Percentiles rank a stretch among this genome's conserved stretches.
Conservation (phyloP, 257 asterid species). For the Solanum sparsipilum region DNA sequence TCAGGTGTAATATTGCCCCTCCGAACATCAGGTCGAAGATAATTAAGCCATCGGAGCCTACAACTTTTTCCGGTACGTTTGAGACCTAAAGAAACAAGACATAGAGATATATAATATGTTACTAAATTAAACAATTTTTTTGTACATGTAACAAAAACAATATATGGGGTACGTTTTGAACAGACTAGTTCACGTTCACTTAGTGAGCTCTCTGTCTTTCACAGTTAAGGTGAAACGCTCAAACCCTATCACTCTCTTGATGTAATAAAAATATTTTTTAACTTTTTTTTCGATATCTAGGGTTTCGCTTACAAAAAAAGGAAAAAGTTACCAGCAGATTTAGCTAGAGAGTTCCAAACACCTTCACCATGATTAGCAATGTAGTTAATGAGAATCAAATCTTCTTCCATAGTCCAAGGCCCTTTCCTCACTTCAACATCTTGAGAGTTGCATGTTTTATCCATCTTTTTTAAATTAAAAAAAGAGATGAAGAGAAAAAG, state of each 20-base stretch:
- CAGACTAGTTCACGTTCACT: neutral
- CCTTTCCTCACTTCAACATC: conserved; percentile 95
- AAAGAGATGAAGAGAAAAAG: neutral
- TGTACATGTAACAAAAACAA: neutral
- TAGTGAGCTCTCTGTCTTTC: neutral
- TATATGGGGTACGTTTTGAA: neutral
- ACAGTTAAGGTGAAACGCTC: neutral
- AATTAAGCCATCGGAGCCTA: conserved; percentile 89
- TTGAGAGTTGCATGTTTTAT: conserved; percentile 70
- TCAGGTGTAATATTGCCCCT: conserved; percentile 89
- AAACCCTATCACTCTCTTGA: neutral
- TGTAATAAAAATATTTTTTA: neutral
- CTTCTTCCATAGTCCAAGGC: conserved; percentile 99
- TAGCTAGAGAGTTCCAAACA: conserved; percentile 89
- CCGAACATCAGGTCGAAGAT: conserved; percentile 89
- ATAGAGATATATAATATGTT: neutral
- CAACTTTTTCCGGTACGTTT: conserved; percentile 95
- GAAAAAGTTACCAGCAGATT: conserved; percentile 59
- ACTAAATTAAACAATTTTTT: neutral
- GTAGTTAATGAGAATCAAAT: conserved; percentile 84
- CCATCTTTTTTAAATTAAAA: conserved; percentile 29
- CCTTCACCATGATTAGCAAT: conserved; percentile 99
- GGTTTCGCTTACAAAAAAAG: neutral
- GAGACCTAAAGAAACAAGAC: conserved; percentile 36
- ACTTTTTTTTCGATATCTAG: neutral